phyloP scores from a whole-genome alignment of 2,329 filamentous ascomycete species.

The Fusarium palustre region DNA sequence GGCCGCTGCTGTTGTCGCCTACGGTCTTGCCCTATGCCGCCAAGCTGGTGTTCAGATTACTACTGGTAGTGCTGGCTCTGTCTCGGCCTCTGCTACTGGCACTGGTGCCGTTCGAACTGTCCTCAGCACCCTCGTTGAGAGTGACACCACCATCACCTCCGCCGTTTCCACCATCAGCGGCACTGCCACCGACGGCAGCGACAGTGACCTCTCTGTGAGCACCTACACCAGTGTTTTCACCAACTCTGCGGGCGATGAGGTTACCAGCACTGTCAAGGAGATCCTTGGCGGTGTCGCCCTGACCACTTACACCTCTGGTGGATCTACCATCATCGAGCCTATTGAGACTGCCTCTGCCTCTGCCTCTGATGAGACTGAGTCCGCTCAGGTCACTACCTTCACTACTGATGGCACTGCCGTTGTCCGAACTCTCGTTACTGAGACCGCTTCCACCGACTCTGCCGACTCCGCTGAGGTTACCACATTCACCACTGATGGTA shows the following conservation, averaged over 20 bases:
- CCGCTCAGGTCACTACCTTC: conserved; percentile 36
- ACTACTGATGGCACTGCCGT: conserved; percentile 36
- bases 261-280: conserved; percentile 35
- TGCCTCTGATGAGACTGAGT: conserved; percentile 5
- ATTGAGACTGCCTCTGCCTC: conserved; percentile 22
- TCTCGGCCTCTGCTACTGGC: conserved; percentile 37
- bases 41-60: conserved; percentile 53
- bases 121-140: conserved; percentile 53
- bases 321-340: conserved; percentile 38
- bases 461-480: conserved; percentile 30
- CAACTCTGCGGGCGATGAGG: conserved; percentile 38
- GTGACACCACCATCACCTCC: conserved; percentile 49
- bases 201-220: conserved; percentile 42
- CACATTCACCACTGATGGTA: conserved; percentile 40
- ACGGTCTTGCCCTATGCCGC: conserved; percentile 56
- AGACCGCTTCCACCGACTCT: conserved; percentile 29
- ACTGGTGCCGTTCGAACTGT: conserved; percentile 52
- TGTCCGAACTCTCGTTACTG: conserved; percentile 36
- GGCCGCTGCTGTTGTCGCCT: conserved; percentile 54
- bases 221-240: conserved; percentile 48
- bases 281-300: conserved; percentile 31
- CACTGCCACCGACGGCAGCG: conserved; percentile 28
- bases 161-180: conserved; percentile 54
- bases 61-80: conserved; percentile 44
- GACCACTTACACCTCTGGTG: conserved; percentile 41